Base-by-base conservation (phyloP, 352 stramenopile genomes). In the Phytophthora capsici region DNA sequence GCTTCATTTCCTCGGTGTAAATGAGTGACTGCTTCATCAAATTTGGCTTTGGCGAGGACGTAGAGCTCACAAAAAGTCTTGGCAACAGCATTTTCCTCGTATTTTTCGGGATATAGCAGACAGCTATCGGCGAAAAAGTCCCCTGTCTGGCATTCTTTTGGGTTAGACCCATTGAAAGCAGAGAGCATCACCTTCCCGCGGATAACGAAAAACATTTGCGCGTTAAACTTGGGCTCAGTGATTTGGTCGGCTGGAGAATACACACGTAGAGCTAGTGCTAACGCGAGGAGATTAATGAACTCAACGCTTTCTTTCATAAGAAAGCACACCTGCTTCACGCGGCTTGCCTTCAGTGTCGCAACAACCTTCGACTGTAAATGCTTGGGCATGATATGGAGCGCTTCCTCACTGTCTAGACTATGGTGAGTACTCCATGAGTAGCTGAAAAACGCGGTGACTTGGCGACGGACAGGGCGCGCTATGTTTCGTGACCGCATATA, bases 11-110 rank as follows among this genome's bases (percentile, higher is more conserved):
- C 78, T 17, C 73, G 66, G 40, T 91, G 90, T 10, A 88, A 92
- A 50, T 84, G 75, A 2, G 44, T 56, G 25, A 93, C 55, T 0
- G 80, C 83, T 12, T 79, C 69, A 38, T 94, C 80, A 49, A 94
- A 91, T 0, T 78, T 75, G 0, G 70, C 52, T 43, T 91, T 91
- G 1, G 89, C 77, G 6, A 94, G 73, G 14, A 89, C 82, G 32
- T 92, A 92, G 1, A 94, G 71, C 54, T 94, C 86, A 22, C 84
- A 94, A 56, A 94, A 94, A 0, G 86, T 91, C 59, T 92, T 90
- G 4, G 86, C 86, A 0, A 85, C 57, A 0, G 86, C 86, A 22
- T 89, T 91, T 46, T 93, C 82, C 50, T 92, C 82, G 41, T 82
- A 90, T 25, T 66, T 78, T 10, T 90, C 84, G 0, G 84, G 79